Evolutionary conservation across 2,329 filamentous ascomycete genomes (phyloP).

Genomic region (Dactylonectria estremocensis): DNA sequence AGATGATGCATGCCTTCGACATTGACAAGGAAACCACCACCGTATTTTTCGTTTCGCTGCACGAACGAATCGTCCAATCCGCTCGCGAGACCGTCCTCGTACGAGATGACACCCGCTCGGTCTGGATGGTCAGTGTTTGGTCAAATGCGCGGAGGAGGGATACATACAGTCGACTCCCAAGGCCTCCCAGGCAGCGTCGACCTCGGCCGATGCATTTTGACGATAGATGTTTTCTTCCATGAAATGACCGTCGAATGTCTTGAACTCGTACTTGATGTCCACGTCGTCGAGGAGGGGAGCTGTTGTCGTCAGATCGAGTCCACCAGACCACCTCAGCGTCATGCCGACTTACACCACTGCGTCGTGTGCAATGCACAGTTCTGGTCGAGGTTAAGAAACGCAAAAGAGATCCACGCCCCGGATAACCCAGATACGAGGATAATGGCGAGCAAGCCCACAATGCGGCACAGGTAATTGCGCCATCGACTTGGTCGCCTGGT

Average conservation of each 20-base stretch:
- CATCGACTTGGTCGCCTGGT: conserved; percentile 32
- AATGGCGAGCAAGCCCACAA: conserved; percentile 16
- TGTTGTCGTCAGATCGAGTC: conserved; percentile 28
- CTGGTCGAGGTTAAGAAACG: conserved; percentile 41
- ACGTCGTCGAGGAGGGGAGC: conserved; percentile 55
- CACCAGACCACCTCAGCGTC: rapidly evolving
- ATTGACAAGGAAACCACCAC: conserved; percentile 72
- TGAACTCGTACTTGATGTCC: conserved; percentile 49
- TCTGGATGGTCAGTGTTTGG: conserved; percentile 50
- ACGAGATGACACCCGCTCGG: conserved; percentile 64
- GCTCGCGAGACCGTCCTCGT: conserved; percentile 63
- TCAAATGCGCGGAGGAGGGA: rapidly evolving
- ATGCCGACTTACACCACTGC: conserved; percentile 54
- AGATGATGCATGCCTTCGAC: conserved; percentile 71
- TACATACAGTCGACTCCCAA: conserved; percentile 62
- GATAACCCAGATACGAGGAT: conserved; percentile 37
- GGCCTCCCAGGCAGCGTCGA: conserved; percentile 70
- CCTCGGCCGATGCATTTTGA: conserved; percentile 63
- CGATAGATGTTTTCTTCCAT: conserved; percentile 69
- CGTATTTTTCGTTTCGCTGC: conserved; percentile 68
- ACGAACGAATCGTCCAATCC: conserved; percentile 70
- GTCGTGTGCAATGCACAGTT: conserved; percentile 51
- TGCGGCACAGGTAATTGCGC: conserved; percentile 33
- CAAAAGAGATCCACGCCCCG: conserved; percentile 43
- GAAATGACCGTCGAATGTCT: conserved; percentile 71